phyloP scores from a whole-genome alignment of 1,139 yeast genomes.

The Kodamaea derodonti region DNA sequence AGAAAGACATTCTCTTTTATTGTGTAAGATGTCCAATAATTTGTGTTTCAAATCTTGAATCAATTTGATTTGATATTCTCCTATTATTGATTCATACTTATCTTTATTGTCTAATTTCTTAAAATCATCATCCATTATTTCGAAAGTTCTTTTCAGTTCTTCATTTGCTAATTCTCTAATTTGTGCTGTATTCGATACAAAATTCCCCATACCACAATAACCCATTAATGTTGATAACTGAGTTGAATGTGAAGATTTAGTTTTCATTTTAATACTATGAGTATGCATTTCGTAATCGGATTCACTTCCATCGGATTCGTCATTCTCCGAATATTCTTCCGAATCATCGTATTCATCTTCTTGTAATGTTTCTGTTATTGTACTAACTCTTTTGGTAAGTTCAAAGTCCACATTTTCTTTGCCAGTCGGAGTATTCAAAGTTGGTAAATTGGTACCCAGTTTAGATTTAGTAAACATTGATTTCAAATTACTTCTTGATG shows the following conservation, averaged over 20 bases:
- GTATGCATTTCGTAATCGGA: slow-evolving; percentile 19
- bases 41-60: slow-evolving; percentile 48
- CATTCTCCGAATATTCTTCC: slow-evolving; percentile 2
- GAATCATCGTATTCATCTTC: slow-evolving; percentile 8
- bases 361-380: slow-evolving; percentile 15
- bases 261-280: slow-evolving; percentile 24
- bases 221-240: slow-evolving; percentile 31
- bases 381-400: slow-evolving; percentile 17
- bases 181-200: slow-evolving; percentile 12
- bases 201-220: slow-evolving; percentile 27
- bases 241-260: slow-evolving; percentile 12
- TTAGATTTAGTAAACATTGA: not conserved
- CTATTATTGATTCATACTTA: slow-evolving; percentile 48
- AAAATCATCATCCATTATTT: slow-evolving; percentile 22
- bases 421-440: slow-evolving; percentile 5
- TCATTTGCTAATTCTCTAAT: slow-evolving; percentile 28
- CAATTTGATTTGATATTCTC: slow-evolving; percentile 49
- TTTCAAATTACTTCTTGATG: slow-evolving; percentile 2
- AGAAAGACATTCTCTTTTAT: slow-evolving; percentile 9
- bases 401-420: slow-evolving; percentile 2
- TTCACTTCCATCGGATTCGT: slow-evolving; percentile 17
- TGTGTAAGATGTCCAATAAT: slow-evolving; percentile 16
- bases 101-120: slow-evolving; percentile 23
- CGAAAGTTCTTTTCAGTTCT: slow-evolving; percentile 31
- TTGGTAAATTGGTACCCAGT: slow-evolving; percentile 1